These are phyloP conservation scores for Paramecium caudatum DNA, from an alignment of 73 alveolate species.

Conservation along the genomic window DNA sequence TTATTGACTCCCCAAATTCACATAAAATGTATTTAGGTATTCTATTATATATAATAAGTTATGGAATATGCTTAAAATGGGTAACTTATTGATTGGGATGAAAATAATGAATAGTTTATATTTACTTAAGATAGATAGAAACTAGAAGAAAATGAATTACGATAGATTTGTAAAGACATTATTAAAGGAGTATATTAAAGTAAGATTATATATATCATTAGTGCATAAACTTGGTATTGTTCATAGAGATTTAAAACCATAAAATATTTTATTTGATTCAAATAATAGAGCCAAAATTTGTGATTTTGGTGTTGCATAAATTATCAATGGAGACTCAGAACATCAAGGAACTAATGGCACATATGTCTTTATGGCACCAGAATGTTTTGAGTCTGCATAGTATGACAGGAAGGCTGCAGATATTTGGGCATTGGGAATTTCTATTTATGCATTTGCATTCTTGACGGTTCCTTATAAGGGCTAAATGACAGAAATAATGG, in stretches of 20 bases:
- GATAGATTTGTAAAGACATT: constrained; percentile 80
- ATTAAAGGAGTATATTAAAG: constrained; percentile 81
- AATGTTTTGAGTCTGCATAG: constrained; percentile 84
- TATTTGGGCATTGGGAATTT: constrained; percentile 98
- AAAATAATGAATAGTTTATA: constrained; percentile 81
- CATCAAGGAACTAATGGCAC: constrained; percentile 94
- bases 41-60: constrained; percentile 67
- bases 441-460: constrained; percentile 89
- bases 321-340: constrained; percentile 80
- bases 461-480: constrained; percentile 90
- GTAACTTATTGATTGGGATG: constrained; percentile 93
- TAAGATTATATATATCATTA: neutral
- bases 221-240: constrained; percentile 91
- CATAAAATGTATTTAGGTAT: constrained; percentile 91
- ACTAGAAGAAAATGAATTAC: constrained; percentile 76
- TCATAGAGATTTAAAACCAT: constrained; percentile 98
- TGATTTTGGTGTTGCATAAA: constrained; percentile 92
- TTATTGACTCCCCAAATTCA: constrained; percentile 95
- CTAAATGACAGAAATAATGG: constrained; percentile 85
- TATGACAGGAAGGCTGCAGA: constrained; percentile 96
- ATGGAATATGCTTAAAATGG: constrained; percentile 94
- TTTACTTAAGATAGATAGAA: constrained; percentile 59
- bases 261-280: constrained; percentile 92
- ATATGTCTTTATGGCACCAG: constrained; percentile 98
- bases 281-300: constrained; percentile 89